Evolutionary conservation across 1,284 basidiomycete genomes (phyloP).

Genomic region (Omphalotus olearius): DNA sequence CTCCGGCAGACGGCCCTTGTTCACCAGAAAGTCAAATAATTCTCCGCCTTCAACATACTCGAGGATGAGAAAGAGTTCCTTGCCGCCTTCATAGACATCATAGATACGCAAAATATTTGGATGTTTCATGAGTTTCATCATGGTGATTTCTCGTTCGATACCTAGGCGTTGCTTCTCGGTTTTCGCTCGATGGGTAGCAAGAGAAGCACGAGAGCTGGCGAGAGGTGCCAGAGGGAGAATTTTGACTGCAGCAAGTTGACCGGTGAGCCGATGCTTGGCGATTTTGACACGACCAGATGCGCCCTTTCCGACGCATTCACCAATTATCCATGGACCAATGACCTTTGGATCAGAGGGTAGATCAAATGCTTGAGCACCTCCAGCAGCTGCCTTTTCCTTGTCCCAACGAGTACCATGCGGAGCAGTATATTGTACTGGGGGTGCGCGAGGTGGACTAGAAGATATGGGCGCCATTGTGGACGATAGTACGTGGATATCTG

Average conservation of each 20-base stretch:
- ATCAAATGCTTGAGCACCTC: constrained; percentile 60
- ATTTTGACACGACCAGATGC: constrained; percentile 95
- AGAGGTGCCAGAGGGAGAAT: constrained; percentile 91
- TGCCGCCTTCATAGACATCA: constrained; percentile 95
- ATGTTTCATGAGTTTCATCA: constrained; percentile 99
- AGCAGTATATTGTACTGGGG: constrained; percentile 62
- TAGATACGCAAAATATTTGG: constrained; percentile 95
- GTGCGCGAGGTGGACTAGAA: constrained; percentile 60
- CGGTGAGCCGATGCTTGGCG: constrained; percentile 84
- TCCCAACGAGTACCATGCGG: constrained; percentile 77
- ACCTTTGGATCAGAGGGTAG: constrained; percentile 69
- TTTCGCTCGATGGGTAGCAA: constrained; percentile 71
- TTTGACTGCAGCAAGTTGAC: constrained; percentile 95
- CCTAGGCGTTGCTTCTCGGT: constrained; percentile 88
- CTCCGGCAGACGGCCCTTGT: constrained; percentile 77
- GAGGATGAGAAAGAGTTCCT: constrained; percentile 91
- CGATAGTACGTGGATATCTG: not conserved
- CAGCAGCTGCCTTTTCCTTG: constrained; percentile 76
- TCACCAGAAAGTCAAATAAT: constrained; percentile 96
- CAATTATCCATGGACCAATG: constrained; percentile 83
- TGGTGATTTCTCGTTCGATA: constrained; percentile 96
- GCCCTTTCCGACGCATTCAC: constrained; percentile 93
- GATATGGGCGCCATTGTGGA: too few species aligned
- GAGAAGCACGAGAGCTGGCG: constrained; percentile 72
- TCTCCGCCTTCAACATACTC: constrained; percentile 98